phyloP scores from a whole-genome alignment of 2,329 filamentous ascomycete genomes.

The Mycosphaerella sp. region DNA sequence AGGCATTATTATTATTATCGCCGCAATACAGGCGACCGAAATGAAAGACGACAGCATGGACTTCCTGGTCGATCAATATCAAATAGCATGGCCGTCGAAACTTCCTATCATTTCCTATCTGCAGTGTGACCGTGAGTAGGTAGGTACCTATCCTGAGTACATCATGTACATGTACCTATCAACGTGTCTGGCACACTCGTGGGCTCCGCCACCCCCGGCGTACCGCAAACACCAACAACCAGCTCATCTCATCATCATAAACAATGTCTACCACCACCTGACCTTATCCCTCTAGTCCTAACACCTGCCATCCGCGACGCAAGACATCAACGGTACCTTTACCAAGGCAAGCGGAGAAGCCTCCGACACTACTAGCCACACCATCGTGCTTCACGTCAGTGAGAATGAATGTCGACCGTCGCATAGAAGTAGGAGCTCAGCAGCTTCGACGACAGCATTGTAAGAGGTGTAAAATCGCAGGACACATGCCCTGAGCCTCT shows the following conservation, averaged over 20 bases:
- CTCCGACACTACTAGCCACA: background rate
- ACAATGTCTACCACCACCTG: no score
- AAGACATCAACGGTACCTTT: background rate
- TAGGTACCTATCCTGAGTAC: no score
- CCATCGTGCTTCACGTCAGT: background rate
- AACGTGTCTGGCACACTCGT: background rate
- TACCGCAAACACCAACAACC: no score
- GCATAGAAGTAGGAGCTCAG: background rate
- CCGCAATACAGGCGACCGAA: no score
- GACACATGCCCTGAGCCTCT: background rate
- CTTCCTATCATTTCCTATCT: background rate
- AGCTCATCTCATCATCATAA: no score
- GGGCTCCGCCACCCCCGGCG: background rate
- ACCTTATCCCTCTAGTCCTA: no score
- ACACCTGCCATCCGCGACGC: background rate
- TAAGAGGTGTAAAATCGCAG: background rate
- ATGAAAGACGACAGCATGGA: background rate
- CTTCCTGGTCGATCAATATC: background rate
- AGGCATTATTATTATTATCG: background rate
- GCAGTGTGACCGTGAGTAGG: background rate
- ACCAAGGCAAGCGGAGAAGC: background rate
- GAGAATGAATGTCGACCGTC: background rate
- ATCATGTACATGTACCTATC: no score
- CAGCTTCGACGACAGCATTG: background rate
- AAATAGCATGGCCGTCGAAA: background rate